These are phyloP conservation scores for Ilex aquifolium DNA, from an alignment of 257 asterid species.

Conservation along the genomic window DNA sequence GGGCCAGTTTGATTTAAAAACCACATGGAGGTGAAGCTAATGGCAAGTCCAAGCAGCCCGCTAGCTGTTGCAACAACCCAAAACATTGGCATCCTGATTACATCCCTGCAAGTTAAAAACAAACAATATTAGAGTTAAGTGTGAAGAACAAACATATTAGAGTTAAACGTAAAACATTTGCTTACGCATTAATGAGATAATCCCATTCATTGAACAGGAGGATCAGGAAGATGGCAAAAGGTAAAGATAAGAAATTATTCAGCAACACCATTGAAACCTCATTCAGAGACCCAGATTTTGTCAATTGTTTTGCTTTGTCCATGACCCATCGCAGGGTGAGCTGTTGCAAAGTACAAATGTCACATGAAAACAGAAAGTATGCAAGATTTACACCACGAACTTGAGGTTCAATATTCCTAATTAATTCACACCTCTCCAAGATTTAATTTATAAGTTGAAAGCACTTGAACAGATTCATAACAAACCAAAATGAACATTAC, in stretches of 20 bases:
- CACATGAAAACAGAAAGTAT: background rate
- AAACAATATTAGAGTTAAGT: background rate
- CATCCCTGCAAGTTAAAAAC: constrained; percentile 26
- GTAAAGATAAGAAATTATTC: constrained; percentile 39
- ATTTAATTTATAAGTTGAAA: no score
- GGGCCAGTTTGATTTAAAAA: constrained; percentile 45
- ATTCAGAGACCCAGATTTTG: constrained; percentile 47
- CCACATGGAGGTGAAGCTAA: constrained; percentile 53
- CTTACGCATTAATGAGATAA: constrained; percentile 34
- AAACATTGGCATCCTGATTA: constrained; percentile 33
- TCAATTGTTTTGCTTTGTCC: constrained; percentile 44
- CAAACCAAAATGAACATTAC: no score
- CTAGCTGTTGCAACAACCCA: constrained; percentile 50
- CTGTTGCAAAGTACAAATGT: constrained; percentile 22
- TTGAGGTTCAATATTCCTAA: background rate
- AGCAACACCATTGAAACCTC: constrained; percentile 51
- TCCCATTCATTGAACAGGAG: constrained; percentile 38
- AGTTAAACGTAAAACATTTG: background rate
- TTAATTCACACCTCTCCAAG: background rate
- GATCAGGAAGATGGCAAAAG: constrained; percentile 40
- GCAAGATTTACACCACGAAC: background rate
- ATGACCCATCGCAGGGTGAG: constrained; percentile 42
- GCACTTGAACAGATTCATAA: no score
- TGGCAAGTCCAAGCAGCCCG: constrained; percentile 45
- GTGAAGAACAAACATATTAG: background rate